Percentiles rank a stretch among this genome's conserved stretches.
phyloP scores from a whole-genome alignment of 805 yeast genomes.

The Starmerella powellii region DNA sequence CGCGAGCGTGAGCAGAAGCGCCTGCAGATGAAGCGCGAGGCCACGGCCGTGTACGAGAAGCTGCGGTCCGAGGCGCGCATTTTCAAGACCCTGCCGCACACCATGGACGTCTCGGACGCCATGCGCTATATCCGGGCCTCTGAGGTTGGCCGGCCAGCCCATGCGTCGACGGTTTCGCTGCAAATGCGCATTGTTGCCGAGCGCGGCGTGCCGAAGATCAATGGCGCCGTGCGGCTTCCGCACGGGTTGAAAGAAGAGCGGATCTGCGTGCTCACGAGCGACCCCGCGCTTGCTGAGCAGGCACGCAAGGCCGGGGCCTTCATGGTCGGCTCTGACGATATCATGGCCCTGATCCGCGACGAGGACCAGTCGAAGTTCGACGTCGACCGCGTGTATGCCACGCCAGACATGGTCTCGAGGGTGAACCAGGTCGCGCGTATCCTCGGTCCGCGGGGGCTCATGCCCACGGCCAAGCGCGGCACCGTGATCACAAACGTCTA shows the following conservation, averaged over 20 bases:
- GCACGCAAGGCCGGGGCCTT: slow-evolving; percentile 51
- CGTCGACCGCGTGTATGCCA: slow-evolving; percentile 70
- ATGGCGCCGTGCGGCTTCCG: slow-evolving; percentile 63
- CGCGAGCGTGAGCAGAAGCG: slow-evolving; percentile 28
- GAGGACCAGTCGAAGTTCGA: slow-evolving; percentile 33
- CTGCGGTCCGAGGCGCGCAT: slow-evolving; percentile 31
- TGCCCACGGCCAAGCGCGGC: slow-evolving; percentile 79
- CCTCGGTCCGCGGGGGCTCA: slow-evolving; percentile 78
- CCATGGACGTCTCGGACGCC: slow-evolving; percentile 62
- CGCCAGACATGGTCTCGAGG: slow-evolving; percentile 62
- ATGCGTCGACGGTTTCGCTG: slow-evolving; percentile 58
- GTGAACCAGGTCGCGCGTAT: slow-evolving; percentile 60
- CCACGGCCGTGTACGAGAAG: slow-evolving; percentile 19
- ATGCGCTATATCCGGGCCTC: slow-evolving; percentile 72
- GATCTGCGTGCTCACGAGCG: slow-evolving; percentile 56
- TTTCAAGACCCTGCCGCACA: slow-evolving; percentile 45
- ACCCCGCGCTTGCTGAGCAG: slow-evolving; percentile 39
- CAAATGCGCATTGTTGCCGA: slow-evolving; percentile 56
- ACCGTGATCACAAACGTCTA: slow-evolving; percentile 64
- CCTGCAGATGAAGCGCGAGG: slow-evolving; percentile 25
- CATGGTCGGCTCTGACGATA: slow-evolving; percentile 58
- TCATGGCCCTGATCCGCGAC: slow-evolving; percentile 45
- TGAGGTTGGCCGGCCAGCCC: slow-evolving; percentile 71
- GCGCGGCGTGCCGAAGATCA: slow-evolving; percentile 62
- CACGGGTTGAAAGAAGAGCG: slow-evolving; percentile 54